Percentiles rank a stretch among this genome's conserved stretches.
phyloP scores from a whole-genome alignment of 441 rosid species.

The Jatropha multifida region DNA sequence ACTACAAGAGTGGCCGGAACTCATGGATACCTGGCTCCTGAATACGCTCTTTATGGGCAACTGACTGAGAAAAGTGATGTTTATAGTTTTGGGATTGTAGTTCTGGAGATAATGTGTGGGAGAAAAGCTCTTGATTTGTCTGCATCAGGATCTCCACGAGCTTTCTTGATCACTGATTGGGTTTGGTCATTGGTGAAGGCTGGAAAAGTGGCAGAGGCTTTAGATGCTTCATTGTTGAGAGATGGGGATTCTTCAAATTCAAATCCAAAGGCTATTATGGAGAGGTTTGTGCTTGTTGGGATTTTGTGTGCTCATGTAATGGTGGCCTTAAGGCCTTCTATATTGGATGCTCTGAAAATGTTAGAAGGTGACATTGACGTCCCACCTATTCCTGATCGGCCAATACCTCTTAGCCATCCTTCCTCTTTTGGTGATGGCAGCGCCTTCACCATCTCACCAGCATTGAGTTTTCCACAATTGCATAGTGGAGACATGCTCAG shows the following conservation, averaged over 20 bases:
- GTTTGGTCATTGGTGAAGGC: slow-evolving; percentile 84
- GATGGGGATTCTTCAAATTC: slow-evolving; percentile 40
- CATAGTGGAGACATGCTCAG: slow-evolving; percentile 52
- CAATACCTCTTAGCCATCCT: slow-evolving; percentile 64
- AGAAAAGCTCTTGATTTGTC: slow-evolving; percentile 83
- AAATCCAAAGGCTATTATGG: slow-evolving; percentile 72
- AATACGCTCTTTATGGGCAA: slow-evolving; percentile 91
- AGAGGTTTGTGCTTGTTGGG: slow-evolving; percentile 77
- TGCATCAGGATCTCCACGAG: slow-evolving; percentile 50
- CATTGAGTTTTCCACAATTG: slow-evolving; percentile 47
- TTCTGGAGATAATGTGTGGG: slow-evolving; percentile 83
- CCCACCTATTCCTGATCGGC: slow-evolving; percentile 70
- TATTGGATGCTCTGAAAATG: slow-evolving; percentile 78
- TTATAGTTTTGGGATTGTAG: slow-evolving; percentile 84
- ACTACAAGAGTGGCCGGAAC: slow-evolving; percentile 96
- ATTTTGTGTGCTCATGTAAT: slow-evolving; percentile 84
- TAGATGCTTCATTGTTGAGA: slow-evolving; percentile 47
- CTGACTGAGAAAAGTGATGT: slow-evolving; percentile 88
- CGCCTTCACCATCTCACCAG: slow-evolving; percentile 51
- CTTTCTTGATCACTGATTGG: slow-evolving; percentile 82
- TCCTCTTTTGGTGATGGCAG: slow-evolving; percentile 31
- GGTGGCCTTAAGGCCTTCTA: slow-evolving; percentile 84
- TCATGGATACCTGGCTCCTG: slow-evolving; percentile 88
- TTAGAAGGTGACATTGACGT: slow-evolving; percentile 89
- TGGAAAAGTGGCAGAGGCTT: slow-evolving; percentile 55